phyloP scores from a whole-genome alignment of 257 asterid species.

The Misopates orontium region DNA sequence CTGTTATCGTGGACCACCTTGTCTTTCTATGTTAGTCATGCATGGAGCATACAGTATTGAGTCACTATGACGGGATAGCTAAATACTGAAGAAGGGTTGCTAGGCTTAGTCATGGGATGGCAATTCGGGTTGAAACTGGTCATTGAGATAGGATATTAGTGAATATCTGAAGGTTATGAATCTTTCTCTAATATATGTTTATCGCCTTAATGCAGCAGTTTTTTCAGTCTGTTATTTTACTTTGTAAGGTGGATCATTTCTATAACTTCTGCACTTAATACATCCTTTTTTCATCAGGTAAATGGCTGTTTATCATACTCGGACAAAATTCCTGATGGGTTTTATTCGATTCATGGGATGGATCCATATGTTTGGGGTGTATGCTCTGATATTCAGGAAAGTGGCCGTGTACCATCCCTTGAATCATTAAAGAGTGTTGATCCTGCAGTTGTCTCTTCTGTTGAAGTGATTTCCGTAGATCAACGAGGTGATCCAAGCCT shows the following conservation, averaged over 20 bases:
- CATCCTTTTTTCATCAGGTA: constrained; percentile 52
- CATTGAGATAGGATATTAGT: background rate
- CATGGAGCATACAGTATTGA: background rate
- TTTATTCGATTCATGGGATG: constrained; percentile 84
- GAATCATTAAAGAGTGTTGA: constrained; percentile 71
- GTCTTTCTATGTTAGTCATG: constrained; percentile 9
- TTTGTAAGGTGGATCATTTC: background rate
- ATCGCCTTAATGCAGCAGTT: background rate
- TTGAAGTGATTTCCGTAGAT: constrained; percentile 81
- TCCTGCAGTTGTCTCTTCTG: constrained; percentile 52
- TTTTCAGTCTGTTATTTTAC: background rate
- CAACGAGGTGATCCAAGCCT: constrained; percentile 71
- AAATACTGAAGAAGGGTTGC: background rate
- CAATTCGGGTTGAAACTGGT: constrained; percentile 10
- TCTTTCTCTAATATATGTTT: constrained; percentile 1
- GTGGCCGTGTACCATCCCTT: constrained; percentile 87
- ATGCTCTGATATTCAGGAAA: constrained; percentile 84
- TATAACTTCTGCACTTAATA: background rate
- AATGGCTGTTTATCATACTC: constrained; percentile 87
- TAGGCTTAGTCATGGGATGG: background rate
- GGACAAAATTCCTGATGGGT: constrained; percentile 80
- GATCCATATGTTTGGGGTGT: constrained; percentile 93
- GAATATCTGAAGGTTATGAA: constrained; percentile 16
- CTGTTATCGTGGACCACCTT: constrained; percentile 5
- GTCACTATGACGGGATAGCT: constrained; percentile 3